These are phyloP conservation scores for Pseudisothecium myosuroides DNA, from an alignment of 225 moss, liverwort and hornwort species.

Conservation along the genomic window DNA sequence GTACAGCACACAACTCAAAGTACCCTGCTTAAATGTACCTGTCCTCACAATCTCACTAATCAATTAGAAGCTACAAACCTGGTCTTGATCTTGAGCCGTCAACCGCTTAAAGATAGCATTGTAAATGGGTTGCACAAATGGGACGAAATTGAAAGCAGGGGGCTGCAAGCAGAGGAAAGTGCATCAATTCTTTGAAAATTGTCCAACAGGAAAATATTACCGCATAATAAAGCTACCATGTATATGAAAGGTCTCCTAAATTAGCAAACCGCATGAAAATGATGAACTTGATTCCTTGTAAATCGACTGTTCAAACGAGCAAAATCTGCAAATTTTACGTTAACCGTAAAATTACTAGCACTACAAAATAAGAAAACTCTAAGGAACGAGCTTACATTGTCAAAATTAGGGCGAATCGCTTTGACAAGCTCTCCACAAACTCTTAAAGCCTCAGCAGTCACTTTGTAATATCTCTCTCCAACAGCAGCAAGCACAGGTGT, in stretches of 20 bases:
- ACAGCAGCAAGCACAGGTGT: constrained; percentile 89
- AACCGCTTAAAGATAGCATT: constrained; percentile 86
- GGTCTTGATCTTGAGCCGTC: constrained; percentile 99
- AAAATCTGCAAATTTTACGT: neutral
- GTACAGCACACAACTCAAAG: neutral
- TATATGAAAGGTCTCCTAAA: neutral
- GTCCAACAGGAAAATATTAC: neutral
- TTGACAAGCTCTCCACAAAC: constrained; percentile 99
- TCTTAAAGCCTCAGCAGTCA: constrained; percentile 94
- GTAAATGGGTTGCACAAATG: constrained; percentile 93
- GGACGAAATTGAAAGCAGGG: constrained; percentile 78
- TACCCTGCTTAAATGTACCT: neutral
- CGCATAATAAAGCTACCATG: neutral
- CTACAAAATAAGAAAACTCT: neutral
- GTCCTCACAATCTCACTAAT: neutral
- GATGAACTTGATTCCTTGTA: neutral
- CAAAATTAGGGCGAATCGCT: constrained; percentile 81
- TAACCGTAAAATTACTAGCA: neutral
- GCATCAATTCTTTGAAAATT: neutral
- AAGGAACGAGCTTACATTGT: constrained; percentile 39
- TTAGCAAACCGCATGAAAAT: neutral
- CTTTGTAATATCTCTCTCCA: constrained; percentile 97
- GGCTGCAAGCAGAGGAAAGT: constrained; percentile 28
- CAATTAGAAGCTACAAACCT: constrained; percentile 43
- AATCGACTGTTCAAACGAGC: neutral